These are phyloP conservation scores for Lepidium africanum DNA, from an alignment of 345 rosid species.

Conservation along the genomic window DNA sequence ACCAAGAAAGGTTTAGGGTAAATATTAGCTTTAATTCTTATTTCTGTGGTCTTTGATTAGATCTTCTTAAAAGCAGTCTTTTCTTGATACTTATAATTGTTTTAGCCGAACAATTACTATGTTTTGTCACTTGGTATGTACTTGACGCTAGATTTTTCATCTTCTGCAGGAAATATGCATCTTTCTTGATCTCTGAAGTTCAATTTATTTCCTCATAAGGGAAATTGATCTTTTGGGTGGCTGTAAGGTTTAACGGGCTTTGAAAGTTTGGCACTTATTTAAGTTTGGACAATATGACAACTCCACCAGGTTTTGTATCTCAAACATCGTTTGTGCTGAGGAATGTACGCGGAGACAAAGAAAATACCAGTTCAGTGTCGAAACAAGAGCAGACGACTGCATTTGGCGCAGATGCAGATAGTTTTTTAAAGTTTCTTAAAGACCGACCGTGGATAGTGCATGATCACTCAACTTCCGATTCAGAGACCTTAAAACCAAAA, in stretches of 20 bases:
- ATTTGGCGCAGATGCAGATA: neutral
- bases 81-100: neutral
- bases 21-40: neutral
- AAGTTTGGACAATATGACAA: neutral
- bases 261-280: neutral
- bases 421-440: neutral
- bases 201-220: neutral
- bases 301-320: conserved; percentile 24
- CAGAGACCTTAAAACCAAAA: neutral
- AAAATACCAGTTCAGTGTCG: neutral
- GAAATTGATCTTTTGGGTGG: neutral
- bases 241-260: neutral
- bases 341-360: conserved; percentile 6
- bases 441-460: conserved; percentile 26
- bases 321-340: conserved; percentile 17
- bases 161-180: neutral
- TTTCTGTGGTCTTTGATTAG: conserved; percentile 1
- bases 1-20: neutral
- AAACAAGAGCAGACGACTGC: conserved; percentile 7
- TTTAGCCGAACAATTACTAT: neutral
- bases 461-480: conserved; percentile 7
- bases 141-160: neutral
- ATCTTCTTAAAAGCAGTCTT: neutral
- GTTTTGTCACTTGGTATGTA: neutral
- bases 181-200: neutral